Conservation (phyloP, 768 basidiomycete species). For the Boletellus sp. region DNA sequence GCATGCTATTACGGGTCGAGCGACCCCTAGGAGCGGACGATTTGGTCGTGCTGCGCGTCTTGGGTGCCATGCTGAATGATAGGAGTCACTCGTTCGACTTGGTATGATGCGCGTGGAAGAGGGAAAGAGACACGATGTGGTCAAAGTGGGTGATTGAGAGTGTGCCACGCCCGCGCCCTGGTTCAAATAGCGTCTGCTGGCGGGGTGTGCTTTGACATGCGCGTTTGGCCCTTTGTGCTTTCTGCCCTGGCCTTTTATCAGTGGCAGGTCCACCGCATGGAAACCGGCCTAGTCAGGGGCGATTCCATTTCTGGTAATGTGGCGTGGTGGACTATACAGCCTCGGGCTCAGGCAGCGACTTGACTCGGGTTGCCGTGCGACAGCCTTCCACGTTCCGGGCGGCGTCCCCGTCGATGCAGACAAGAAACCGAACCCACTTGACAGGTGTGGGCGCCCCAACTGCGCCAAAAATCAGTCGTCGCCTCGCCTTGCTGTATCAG, state of each 20-base stretch:
- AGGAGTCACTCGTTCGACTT: neutral
- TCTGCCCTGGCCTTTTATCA: too few relatives aligned
- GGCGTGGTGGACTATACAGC: constrained; percentile 19
- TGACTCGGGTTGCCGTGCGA: constrained; percentile 21
- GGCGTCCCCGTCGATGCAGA: neutral
- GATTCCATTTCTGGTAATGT: constrained; percentile 19
- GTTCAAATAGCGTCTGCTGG: constrained; percentile 22
- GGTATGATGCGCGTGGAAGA: neutral
- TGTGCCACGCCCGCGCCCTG: neutral
- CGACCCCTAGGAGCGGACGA: constrained; percentile 9
- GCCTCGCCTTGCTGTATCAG: neutral
- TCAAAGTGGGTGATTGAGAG: neutral
- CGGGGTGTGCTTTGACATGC: constrained; percentile 15
- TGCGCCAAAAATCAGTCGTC: neutral
- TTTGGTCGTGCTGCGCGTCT: constrained; percentile 20
- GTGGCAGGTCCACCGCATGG: constrained; percentile 5
- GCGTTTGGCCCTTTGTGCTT: too few relatives aligned
- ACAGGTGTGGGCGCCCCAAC: neutral
- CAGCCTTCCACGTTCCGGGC: neutral
- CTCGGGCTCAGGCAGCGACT: constrained; percentile 1
- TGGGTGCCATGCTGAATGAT: constrained; percentile 27
- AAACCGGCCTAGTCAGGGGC: constrained; percentile 20
- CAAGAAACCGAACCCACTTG: neutral
- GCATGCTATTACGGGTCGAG: constrained; percentile 22
- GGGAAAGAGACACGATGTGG: neutral